Evolutionary conservation across 192 early-diverging fungal species (phyloP).

Genomic region (Gonapodya prolifera): DNA sequence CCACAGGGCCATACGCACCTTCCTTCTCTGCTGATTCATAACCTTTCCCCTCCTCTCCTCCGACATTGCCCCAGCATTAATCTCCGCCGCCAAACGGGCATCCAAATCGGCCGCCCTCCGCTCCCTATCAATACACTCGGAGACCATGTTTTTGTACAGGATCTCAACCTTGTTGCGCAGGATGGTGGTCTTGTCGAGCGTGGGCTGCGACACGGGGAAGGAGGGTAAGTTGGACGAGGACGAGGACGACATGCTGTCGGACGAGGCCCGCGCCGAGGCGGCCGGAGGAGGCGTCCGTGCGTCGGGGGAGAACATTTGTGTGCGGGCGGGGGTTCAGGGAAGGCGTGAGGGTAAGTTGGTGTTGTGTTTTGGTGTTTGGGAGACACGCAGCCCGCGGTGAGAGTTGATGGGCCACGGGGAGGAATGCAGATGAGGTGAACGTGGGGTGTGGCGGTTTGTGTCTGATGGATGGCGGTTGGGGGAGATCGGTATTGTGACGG

Average conservation of each 20-base stretch:
- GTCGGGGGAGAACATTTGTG: too few species aligned
- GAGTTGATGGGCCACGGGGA: too few species aligned
- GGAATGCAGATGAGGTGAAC: too few species aligned
- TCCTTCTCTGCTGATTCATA: not conserved
- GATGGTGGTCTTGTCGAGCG: not conserved
- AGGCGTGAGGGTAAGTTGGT: too few species aligned
- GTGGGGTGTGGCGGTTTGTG: too few species aligned
- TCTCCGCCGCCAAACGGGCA: conserved; percentile 22
- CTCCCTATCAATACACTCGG: conserved; percentile 72
- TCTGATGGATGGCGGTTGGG: too few species aligned
- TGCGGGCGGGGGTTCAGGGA: too few species aligned
- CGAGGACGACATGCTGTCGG: not conserved
- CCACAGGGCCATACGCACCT: not conserved
- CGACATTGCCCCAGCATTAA: not conserved
- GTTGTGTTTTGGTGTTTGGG: too few species aligned
- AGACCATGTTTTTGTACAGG: conserved; percentile 80
- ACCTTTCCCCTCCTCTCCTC: conserved; percentile 1
- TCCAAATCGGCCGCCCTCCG: conserved; percentile 18
- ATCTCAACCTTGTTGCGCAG: conserved; percentile 64
- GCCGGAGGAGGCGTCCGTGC: not conserved
- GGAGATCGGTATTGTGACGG: too few species aligned
- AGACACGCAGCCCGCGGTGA: too few species aligned
- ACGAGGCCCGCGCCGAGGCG: not conserved
- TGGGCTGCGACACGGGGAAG: not conserved
- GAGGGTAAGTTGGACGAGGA: not conserved